Conservation (phyloP, 2,329 filamentous ascomycete species). For the Cladosporium sp. region DNA sequence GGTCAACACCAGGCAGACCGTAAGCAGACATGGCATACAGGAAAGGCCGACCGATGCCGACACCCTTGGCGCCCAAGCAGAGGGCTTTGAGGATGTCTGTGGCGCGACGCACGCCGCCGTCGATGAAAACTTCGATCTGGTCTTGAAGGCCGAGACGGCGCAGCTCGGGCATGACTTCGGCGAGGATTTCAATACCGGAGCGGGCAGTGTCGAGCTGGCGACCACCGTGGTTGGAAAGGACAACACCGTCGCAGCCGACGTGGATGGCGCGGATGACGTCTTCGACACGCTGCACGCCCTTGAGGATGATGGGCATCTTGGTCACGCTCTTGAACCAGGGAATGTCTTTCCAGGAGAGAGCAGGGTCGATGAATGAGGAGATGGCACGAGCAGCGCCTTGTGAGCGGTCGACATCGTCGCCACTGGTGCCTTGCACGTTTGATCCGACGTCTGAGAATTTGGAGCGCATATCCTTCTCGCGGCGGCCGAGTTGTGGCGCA, state of each 20-base stretch:
- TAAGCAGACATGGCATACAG: slow-evolving; percentile 95
- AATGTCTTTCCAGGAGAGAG: slow-evolving; percentile 82
- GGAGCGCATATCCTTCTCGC: slow-evolving; percentile 96
- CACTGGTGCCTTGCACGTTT: slow-evolving; percentile 67
- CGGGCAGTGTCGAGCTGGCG: slow-evolving; percentile 89
- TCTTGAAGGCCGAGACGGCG: slow-evolving; percentile 68
- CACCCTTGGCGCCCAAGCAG: slow-evolving; percentile 84
- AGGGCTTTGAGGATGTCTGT: slow-evolving; percentile 95
- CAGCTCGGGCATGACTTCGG: slow-evolving; percentile 87
- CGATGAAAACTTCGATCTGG: slow-evolving; percentile 75
- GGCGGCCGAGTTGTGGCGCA: slow-evolving; percentile 86
- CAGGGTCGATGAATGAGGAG: slow-evolving; percentile 92
- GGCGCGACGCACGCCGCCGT: slow-evolving; percentile 83
- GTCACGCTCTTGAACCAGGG: slow-evolving; percentile 89
- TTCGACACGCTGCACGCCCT: slow-evolving; percentile 93
- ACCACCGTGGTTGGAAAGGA: slow-evolving; percentile 93
- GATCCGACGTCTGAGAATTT: slow-evolving; percentile 73
- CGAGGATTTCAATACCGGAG: slow-evolving; percentile 82
- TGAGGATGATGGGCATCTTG: slow-evolving; percentile 90
- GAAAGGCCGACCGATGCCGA: slow-evolving; percentile 92
- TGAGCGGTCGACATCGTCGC: slow-evolving; percentile 71
- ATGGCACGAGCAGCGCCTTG: slow-evolving; percentile 95
- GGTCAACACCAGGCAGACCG: slow-evolving; percentile 78
- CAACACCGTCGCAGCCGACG: slow-evolving; percentile 78
- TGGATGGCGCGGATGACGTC: slow-evolving; percentile 77